phyloP scores from a whole-genome alignment of 371 early-diverging fungal species.

The Lichtheimia ornata region DNA sequence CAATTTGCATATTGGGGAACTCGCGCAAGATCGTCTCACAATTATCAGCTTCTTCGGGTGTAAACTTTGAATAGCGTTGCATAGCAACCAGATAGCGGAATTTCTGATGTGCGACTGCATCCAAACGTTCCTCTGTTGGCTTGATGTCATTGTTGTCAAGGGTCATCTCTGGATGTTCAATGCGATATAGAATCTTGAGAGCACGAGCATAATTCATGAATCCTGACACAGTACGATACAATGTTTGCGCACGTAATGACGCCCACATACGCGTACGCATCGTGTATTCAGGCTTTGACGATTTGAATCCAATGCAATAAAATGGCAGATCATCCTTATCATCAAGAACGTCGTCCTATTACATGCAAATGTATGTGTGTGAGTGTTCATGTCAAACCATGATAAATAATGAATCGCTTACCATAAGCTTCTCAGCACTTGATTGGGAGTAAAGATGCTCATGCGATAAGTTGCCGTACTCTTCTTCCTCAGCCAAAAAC shows the following conservation, averaged over 20 bases:
- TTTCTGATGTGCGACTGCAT: constrained; percentile 73
- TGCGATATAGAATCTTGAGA: constrained; percentile 77
- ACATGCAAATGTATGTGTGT: not conserved
- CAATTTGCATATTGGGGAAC: constrained; percentile 82
- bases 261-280: constrained; percentile 90
- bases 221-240: constrained; percentile 87
- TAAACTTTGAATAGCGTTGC: constrained; percentile 85
- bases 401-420: not conserved
- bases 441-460: constrained; percentile 6
- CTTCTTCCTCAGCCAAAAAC: constrained; percentile 75
- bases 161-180: constrained; percentile 81
- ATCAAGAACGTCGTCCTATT: not conserved
- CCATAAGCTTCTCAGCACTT: not conserved
- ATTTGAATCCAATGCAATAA: constrained; percentile 84
- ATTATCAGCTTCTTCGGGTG: constrained; percentile 76
- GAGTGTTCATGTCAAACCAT: not conserved
- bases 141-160: constrained; percentile 56
- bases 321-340: constrained; percentile 83
- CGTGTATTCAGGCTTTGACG: constrained; percentile 82
- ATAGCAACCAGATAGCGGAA: constrained; percentile 87
- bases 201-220: constrained; percentile 91
- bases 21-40: constrained; percentile 77
- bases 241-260: constrained; percentile 84
- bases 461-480: not conserved
- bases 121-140: constrained; percentile 58